Conservation (phyloP, 768 basidiomycete species). For the Termitomyces sp. region DNA sequence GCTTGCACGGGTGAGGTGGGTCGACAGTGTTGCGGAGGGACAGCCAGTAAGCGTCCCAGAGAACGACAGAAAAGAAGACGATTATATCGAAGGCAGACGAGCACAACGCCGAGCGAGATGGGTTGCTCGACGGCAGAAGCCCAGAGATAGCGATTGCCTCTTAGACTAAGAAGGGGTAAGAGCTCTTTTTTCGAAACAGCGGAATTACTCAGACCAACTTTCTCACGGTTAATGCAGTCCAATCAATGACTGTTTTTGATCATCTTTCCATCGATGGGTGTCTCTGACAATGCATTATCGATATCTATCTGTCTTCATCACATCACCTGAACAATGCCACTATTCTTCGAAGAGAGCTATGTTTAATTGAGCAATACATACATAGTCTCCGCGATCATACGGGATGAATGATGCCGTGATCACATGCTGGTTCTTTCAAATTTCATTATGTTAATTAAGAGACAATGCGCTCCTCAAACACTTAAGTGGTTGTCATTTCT, state of each 20-base stretch:
- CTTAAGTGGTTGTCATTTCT: no score
- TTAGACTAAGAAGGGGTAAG: not conserved
- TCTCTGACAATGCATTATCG: constrained; percentile 1
- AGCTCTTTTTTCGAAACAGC: constrained; percentile 17
- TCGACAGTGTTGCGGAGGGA: constrained; percentile 42
- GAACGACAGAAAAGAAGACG: not conserved
- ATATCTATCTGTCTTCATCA: constrained; percentile 8
- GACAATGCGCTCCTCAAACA: no score
- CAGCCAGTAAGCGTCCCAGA: constrained; percentile 22
- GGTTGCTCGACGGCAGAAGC: constrained; percentile 15
- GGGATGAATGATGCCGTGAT: constrained; percentile 3
- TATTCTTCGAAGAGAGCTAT: not conserved
- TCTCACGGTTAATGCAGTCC: constrained; percentile 15
- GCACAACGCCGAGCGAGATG: constrained; percentile 14
- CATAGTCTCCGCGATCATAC: not conserved
- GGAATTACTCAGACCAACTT: constrained; percentile 18
- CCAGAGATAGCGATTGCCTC: constrained; percentile 6
- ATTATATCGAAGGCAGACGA: constrained; percentile 1
- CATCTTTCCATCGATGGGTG: constrained; percentile 10
- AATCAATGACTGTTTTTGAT: constrained; percentile 8
- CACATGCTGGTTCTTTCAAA: not conserved
- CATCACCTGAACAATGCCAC: constrained; percentile 9
- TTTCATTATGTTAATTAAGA: no score
- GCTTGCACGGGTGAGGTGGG: constrained; percentile 25
- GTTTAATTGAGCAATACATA: not conserved